Percentiles rank a stretch among this genome's conserved stretches.
Conservation (phyloP, 2,329 filamentous ascomycete species). For the Aspergillus fumigatiaffinis region DNA sequence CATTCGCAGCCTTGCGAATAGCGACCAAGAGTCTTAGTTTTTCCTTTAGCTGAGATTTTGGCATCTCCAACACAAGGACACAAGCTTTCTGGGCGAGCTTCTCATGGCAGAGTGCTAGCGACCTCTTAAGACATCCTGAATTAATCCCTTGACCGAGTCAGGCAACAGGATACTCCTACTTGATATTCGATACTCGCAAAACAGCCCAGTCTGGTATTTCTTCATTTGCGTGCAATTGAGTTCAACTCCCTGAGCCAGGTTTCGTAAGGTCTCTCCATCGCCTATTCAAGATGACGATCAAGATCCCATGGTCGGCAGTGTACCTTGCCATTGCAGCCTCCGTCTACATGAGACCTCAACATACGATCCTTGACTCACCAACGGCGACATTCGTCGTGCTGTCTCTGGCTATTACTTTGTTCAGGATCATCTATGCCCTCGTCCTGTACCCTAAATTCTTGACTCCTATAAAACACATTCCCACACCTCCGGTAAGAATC, state of each 20-base stretch:
- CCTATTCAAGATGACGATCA: slow-evolving; percentile 1
- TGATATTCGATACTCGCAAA: background rate
- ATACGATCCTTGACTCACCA: slow-evolving; percentile 27
- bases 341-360: slow-evolving; percentile 3
- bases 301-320: slow-evolving; percentile 8
- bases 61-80: background rate
- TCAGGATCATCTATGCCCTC: slow-evolving; percentile 31
- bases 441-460: slow-evolving; percentile 57
- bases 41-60: background rate
- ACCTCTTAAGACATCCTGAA: background rate
- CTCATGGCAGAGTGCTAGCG: too few relatives aligned
- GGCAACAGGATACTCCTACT: background rate
- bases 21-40: background rate
- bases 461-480: slow-evolving; percentile 56
- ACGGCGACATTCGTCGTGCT: slow-evolving; percentile 19
- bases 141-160: background rate
- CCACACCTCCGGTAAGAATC: slow-evolving; percentile 46
- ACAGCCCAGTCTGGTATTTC: background rate
- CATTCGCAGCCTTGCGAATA: background rate
- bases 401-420: slow-evolving; percentile 18
- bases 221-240: background rate
- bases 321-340: slow-evolving; percentile 15
- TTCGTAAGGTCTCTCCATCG: background rate
- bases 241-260: background rate
- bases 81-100: too few relatives aligned